phyloP scores from a whole-genome alignment of 768 basidiomycete genomes.

The Rhizopogon rudus region DNA sequence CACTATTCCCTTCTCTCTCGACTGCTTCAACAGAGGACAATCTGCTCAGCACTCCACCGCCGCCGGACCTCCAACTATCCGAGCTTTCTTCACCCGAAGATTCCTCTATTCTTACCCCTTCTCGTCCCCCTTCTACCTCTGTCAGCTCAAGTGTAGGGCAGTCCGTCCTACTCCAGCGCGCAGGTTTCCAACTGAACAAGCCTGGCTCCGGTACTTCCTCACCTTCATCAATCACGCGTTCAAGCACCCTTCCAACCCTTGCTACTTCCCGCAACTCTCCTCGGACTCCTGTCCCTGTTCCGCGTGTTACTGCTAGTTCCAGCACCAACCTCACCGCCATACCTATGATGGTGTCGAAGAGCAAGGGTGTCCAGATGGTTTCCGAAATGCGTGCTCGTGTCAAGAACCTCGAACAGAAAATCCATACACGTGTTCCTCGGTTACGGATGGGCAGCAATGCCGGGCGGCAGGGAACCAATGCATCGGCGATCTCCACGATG shows the following conservation, averaged over 20 bases:
- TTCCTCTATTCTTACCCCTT: slow-evolving; percentile 30
- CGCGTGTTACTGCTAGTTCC: slow-evolving; percentile 35
- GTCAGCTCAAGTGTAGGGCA: slow-evolving; percentile 34
- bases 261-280: slow-evolving; percentile 43
- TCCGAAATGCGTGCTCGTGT: slow-evolving; percentile 88
- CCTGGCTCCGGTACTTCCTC: slow-evolving; percentile 34
- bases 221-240: slow-evolving; percentile 49
- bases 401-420: slow-evolving; percentile 77
- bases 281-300: slow-evolving; percentile 36
- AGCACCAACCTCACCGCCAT: slow-evolving; percentile 21
- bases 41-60: slow-evolving; percentile 52
- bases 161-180: slow-evolving; percentile 45
- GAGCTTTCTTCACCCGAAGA: slow-evolving; percentile 48
- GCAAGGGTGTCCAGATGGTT: slow-evolving; percentile 87
- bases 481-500: slow-evolving; percentile 29
- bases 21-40: slow-evolving; percentile 42
- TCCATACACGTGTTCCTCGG: slow-evolving; percentile 82
- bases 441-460: slow-evolving; percentile 78
- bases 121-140: slow-evolving; percentile 27
- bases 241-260: slow-evolving; percentile 51
- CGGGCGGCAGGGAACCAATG: slow-evolving; percentile 41
- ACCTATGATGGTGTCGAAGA: slow-evolving; percentile 52
- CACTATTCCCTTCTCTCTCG: slow-evolving; percentile 30
- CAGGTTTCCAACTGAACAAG: slow-evolving; percentile 43
- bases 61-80: slow-evolving; percentile 54